Base-by-base conservation (phyloP, 2,329 filamentous ascomycete genomes). In the Aspergillus sclerotialis region DNA sequence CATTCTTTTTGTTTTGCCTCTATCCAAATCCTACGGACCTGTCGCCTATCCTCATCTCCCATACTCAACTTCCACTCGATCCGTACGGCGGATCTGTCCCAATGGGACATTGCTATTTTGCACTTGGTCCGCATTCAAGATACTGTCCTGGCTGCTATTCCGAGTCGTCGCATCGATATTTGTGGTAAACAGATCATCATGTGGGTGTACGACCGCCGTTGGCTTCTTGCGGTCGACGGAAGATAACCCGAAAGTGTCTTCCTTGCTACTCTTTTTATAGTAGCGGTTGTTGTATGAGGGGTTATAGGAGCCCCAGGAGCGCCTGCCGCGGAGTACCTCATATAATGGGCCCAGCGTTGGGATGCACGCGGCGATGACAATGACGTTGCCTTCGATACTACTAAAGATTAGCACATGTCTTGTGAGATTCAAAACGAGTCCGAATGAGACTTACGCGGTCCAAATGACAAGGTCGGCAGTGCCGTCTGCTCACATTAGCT, bases 391-490 rank as follows among this genome's bases (percentile, higher is more conserved):
- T 44, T 61, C 57, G 33, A 61, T 42, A 28, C 52, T 52, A 12
- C 0, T 15, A 5, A 14, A 12, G 5, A 26, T 11, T 17, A 26
- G 11, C 3, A 11, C 12, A n/a, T n/a, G n/a, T n/a, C n/a, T n/a
- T n/a, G n/a, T n/a, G n/a, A n/a, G n/a, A n/a, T n/a, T n/a, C n/a
- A n/a, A n/a, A n/a, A n/a, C n/a, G n/a, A n/a, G n/a, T n/a, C n/a
- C n/a, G n/a, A n/a, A n/a, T n/a, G n/a, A n/a, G n/a, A 15, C 28
- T 28, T 55, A 68, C 64, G 59, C 55, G 5, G 67, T 69, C 67
- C 67, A 71, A 17, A 69, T 58, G 1, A 68, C 54, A 4, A 69
- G 49, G n/a, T 67, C 63, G 0, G 58, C 57, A 3, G 63, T 67
- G 13, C 59, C 56, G 29, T 54, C 49, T 58, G 30, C 6, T 13